A percentile compares a stretch with the other conserved stretches of the same genome.
These are phyloP conservation scores for Chaetomium strumarium DNA, from an alignment of 2,329 filamentous ascomycete species.

Conservation along the genomic window DNA sequence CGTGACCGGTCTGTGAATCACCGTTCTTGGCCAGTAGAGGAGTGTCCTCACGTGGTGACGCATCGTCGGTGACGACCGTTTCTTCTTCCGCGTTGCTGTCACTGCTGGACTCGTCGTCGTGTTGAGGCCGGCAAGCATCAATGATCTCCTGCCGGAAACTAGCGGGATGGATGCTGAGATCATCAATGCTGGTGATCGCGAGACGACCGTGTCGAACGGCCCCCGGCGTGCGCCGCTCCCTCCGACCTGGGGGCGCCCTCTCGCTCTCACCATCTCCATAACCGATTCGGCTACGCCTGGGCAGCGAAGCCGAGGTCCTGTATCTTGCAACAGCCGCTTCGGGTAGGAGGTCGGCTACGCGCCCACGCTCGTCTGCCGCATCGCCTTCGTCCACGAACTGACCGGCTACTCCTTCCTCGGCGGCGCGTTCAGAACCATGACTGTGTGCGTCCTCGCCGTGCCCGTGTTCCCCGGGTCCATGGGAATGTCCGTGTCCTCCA, in stretches of 20 bases:
- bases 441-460: slow-evolving; percentile 44
- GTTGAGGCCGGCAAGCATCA: slow-evolving; percentile 62
- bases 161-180: slow-evolving; percentile 81
- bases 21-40: slow-evolving; percentile 40
- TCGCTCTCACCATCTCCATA: slow-evolving; percentile 22
- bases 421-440: slow-evolving; percentile 29
- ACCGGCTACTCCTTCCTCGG: slow-evolving; percentile 48
- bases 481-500: slow-evolving; percentile 85
- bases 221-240: slow-evolving; percentile 42
- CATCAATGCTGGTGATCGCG: slow-evolving; percentile 50
- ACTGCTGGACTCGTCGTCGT: slow-evolving; percentile 44
- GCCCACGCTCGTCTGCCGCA: slow-evolving; percentile 52
- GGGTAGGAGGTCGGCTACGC: slow-evolving; percentile 56
- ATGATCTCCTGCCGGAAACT: slow-evolving; percentile 92
- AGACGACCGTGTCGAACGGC: slow-evolving; percentile 52
- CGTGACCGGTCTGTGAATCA: slow-evolving; percentile 3
- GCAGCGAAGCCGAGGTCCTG: slow-evolving; percentile 30
- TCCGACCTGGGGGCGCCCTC: slow-evolving; percentile 22
- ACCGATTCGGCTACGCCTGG: slow-evolving; percentile 38
- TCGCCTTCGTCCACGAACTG: slow-evolving; percentile 34
- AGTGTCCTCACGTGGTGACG: slow-evolving; percentile 39
- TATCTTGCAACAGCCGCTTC: slow-evolving; percentile 51
- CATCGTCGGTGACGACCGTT: slow-evolving; percentile 39
- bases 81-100: slow-evolving; percentile 50
- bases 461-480: slow-evolving; percentile 52